Percentiles rank a stretch among this genome's conserved stretches.
These are phyloP conservation scores for Sporisorium scitamineum DNA, from an alignment of 1,284 basidiomycete genomes.

Conservation along the genomic window DNA sequence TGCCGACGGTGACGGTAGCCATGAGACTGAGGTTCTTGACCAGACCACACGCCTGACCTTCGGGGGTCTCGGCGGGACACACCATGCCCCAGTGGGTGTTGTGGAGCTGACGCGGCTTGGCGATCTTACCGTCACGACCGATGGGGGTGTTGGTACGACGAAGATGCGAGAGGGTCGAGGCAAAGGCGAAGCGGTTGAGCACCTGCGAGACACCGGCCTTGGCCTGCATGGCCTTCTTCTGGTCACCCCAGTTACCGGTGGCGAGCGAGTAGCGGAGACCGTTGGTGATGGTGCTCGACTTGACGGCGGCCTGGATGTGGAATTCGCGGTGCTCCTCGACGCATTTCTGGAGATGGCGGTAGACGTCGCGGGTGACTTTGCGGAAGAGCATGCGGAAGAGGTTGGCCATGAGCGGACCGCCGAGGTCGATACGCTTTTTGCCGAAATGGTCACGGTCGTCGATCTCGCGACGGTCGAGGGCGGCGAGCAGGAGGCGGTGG, in stretches of 20 bases:
- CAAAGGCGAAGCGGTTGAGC: constrained; percentile 97
- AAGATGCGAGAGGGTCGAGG: constrained; percentile 96
- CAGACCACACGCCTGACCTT: constrained; percentile 98
- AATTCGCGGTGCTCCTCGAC: constrained; percentile 97
- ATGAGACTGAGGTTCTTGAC: constrained; percentile 99
- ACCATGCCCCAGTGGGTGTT: constrained; percentile 99
- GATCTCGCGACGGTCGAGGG: constrained; percentile 91
- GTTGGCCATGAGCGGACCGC: constrained; percentile 92
- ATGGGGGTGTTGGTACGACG: constrained; percentile 98
- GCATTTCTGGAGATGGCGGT: constrained; percentile 93
- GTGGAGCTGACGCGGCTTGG: constrained; percentile 98
- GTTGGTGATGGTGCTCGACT: constrained; percentile 93
- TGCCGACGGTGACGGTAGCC: constrained; percentile 97
- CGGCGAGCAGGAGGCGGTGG: constrained; percentile 91
- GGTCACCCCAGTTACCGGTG: constrained; percentile 99
- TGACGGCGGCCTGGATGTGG: constrained; percentile 89
- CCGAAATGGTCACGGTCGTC: constrained; percentile 99
- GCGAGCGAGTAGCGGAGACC: constrained; percentile 98
- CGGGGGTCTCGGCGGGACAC: constrained; percentile 92
- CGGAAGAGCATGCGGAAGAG: constrained; percentile 98
- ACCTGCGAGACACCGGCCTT: constrained; percentile 98
- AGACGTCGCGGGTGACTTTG: constrained; percentile 96
- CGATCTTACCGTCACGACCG: constrained; percentile 98
- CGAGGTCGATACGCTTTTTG: constrained; percentile 96
- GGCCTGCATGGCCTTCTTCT: constrained; percentile 94